A percentile compares a stretch with the other conserved stretches of the same genome.
phyloP scores from a whole-genome alignment of 768 basidiomycete species.

The Mycena belliarum region DNA sequence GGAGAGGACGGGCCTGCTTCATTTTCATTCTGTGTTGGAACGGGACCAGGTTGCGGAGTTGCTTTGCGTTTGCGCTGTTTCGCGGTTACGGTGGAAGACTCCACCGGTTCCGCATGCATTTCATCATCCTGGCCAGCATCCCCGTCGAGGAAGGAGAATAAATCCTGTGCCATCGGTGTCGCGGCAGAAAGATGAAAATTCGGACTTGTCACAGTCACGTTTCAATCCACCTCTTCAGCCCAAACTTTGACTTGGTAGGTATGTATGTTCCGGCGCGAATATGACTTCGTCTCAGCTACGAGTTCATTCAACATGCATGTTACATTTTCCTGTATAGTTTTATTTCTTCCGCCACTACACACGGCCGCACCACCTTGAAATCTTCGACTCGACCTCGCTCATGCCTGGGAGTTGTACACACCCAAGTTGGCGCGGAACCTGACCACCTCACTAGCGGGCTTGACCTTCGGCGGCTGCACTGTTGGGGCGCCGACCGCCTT shows the following conservation, averaged over 20 bases:
- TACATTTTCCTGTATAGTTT: too few species aligned
- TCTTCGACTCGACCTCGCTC: too few species aligned
- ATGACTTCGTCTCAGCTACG: too few species aligned
- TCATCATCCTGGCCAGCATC: constrained; percentile 40
- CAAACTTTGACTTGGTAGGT: too few species aligned
- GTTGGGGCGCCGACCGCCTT: constrained; percentile 61
- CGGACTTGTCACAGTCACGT: too few species aligned
- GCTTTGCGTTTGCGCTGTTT: constrained; percentile 18
- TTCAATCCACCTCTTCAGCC: too few species aligned
- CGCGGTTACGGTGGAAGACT: background rate
- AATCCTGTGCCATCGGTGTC: constrained; percentile 48
- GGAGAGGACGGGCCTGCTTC: constrained; percentile 41
- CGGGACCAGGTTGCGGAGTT: constrained; percentile 8
- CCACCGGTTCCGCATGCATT: constrained; percentile 27
- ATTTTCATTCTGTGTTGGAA: constrained; percentile 28
- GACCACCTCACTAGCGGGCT: constrained; percentile 58
- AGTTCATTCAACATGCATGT: too few species aligned
- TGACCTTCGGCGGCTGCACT: constrained; percentile 62
- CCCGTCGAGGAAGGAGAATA: constrained; percentile 71
- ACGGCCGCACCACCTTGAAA: too few species aligned
- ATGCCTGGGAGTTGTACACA: too few species aligned
- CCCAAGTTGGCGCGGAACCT: constrained; percentile 51
- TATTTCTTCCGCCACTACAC: too few species aligned
- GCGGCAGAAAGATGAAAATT: background rate
- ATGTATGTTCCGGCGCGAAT: too few species aligned